A percentile compares a stretch with the other conserved stretches of the same genome.
Evolutionary conservation across 2,329 filamentous ascomycete genomes (phyloP).

Genomic region (Stagonosporopsis cucurbitacearum): DNA sequence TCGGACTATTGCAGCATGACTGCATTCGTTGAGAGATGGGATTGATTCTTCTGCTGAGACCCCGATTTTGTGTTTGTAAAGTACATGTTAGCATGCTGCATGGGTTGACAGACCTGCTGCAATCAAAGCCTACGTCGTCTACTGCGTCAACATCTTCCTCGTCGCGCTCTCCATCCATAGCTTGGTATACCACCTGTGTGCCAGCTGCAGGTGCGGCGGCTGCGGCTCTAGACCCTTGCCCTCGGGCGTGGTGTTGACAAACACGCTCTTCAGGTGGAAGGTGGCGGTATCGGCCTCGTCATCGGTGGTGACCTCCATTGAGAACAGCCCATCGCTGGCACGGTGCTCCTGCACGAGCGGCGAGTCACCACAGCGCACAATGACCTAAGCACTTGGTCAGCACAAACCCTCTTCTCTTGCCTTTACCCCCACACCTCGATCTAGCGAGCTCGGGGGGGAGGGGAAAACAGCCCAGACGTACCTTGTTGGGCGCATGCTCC

Average conservation of each 20-base stretch:
- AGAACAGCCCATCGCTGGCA: conserved; percentile 47
- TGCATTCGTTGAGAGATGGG: background rate
- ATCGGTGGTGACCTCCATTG: conserved; percentile 50
- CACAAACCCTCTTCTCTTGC: background rate
- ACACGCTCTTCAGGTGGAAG: conserved; percentile 50
- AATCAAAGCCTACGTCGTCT: background rate
- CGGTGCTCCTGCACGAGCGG: conserved; percentile 40
- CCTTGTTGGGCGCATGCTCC: conserved; percentile 45
- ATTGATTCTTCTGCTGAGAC: background rate
- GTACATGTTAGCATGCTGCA: background rate
- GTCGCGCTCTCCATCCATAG: conserved; percentile 53
- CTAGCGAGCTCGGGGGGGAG: no score
- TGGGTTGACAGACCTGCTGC: background rate
- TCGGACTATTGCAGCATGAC: background rate
- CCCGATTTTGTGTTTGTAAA: background rate
- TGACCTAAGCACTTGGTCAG: conserved; percentile 36
- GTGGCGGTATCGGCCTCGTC: conserved; percentile 45
- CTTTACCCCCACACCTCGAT: no score
- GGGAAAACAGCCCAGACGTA: conserved; percentile 19
- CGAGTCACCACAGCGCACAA: conserved; percentile 49
- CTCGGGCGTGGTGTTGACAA: conserved; percentile 48
- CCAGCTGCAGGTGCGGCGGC: conserved; percentile 40
- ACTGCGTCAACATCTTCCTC: conserved; percentile 40
- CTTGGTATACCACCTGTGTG: conserved; percentile 48
- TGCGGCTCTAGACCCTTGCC: conserved; percentile 37